Percentiles rank a stretch among this genome's conserved stretches.
phyloP scores from a whole-genome alignment of 2,329 filamentous ascomycete genomes.

The Aspergillus costaricaensis region DNA sequence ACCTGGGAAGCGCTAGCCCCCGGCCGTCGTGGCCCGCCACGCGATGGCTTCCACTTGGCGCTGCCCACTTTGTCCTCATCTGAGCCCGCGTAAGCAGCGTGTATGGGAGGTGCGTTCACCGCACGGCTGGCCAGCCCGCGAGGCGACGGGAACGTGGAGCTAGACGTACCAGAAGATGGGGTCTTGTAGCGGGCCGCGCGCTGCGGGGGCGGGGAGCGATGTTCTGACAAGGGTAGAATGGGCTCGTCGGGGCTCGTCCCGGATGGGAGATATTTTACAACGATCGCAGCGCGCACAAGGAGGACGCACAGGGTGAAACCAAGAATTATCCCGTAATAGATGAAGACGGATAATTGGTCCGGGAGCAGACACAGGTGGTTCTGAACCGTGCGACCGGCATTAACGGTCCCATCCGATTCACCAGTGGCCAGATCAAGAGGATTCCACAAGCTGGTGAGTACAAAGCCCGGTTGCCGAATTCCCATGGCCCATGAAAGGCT shows the following conservation, averaged over 20 bases:
- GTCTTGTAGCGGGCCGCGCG: conserved; percentile 22
- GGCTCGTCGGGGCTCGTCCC: conserved; percentile 15
- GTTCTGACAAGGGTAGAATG: conserved; percentile 34
- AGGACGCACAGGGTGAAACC: conserved; percentile 54
- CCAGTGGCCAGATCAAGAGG: conserved; percentile 65
- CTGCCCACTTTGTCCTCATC: conserved; percentile 25
- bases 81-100: conserved; percentile 26
- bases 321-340: conserved; percentile 71
- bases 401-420: conserved; percentile 27
- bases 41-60: conserved; percentile 32
- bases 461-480: conserved; percentile 80
- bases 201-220: conserved; percentile 27
- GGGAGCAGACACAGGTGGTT: conserved; percentile 89
- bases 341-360: conserved; percentile 81
- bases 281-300: conserved; percentile 44
- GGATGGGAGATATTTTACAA: conserved; percentile 28
- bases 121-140: conserved; percentile 33
- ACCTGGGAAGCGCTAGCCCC: conserved; percentile 26
- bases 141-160: conserved; percentile 31
- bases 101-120: conserved; percentile 24
- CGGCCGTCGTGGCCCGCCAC: conserved; percentile 18
- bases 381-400: conserved; percentile 64
- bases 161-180: conserved; percentile 36
- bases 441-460: conserved; percentile 90
- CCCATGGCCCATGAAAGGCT: conserved; percentile 96